Conservation (phyloP, 2,329 filamentous ascomycete genomes). For the Xylariaceae sp. region DNA sequence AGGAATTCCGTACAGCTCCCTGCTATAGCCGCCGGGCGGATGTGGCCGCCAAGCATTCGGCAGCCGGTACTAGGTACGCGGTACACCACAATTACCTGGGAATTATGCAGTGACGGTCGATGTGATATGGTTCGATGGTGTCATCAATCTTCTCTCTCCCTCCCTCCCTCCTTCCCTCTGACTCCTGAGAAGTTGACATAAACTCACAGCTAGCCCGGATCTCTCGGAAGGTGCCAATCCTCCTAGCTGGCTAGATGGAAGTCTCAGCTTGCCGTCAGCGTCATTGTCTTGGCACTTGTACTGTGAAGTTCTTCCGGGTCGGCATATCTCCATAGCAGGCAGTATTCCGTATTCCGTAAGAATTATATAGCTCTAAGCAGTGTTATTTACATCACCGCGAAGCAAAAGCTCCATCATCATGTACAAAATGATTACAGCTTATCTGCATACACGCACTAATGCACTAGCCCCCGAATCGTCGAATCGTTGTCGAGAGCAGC, state of each 20-base stretch:
- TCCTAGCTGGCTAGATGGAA: neutral
- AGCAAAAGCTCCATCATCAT: conserved; percentile 1
- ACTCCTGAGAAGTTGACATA: too few species aligned
- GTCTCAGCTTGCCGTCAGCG: neutral
- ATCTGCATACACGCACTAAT: neutral
- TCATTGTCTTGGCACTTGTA: too few species aligned
- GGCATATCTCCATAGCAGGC: too few species aligned
- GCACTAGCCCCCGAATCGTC: neutral
- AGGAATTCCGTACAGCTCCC: neutral
- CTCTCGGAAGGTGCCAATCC: conserved; percentile 1
- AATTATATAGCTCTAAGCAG: too few species aligned
- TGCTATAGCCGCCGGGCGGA: neutral
- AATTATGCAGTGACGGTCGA: conserved; percentile 5
- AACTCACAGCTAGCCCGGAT: conserved; percentile 2
- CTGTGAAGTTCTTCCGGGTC: neutral
- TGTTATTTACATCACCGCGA: neutral
- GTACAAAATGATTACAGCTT: neutral
- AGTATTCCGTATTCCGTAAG: too few species aligned
- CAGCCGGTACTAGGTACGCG: neutral
- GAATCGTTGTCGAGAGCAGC: neutral
- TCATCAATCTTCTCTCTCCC: conserved; percentile 6
- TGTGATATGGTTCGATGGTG: conserved; percentile 20
- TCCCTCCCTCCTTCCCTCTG: conserved; percentile 1
- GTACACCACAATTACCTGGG: neutral
- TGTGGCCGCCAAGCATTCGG: conserved; percentile 11